A percentile compares a stretch with the other conserved stretches of the same genome.
Evolutionary conservation across 2,329 filamentous ascomycete genomes (phyloP).

Genomic region (Arachnopeziza araneosa): DNA sequence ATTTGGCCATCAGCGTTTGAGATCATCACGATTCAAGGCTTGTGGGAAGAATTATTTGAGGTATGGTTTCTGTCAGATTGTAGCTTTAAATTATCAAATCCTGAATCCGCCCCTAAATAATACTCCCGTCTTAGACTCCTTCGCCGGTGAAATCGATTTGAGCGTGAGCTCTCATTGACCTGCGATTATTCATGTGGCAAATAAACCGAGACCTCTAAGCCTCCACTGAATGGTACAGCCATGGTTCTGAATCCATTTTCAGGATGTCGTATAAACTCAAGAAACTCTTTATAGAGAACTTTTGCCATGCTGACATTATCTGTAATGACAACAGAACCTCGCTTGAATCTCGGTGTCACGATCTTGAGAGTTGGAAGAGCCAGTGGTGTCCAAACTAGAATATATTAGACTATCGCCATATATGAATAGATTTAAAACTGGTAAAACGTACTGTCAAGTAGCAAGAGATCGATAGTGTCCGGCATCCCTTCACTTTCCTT

Average conservation of each 20-base stretch:
- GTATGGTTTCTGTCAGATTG: too few relatives aligned
- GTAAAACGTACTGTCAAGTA: conserved; percentile 52
- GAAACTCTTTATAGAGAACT: not conserved
- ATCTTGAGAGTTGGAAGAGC: conserved; percentile 44
- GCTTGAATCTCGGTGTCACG: not conserved
- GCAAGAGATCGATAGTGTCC: conserved; percentile 43
- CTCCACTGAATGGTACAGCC: not conserved
- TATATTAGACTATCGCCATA: not conserved
- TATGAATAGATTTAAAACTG: not conserved
- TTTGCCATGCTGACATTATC: not conserved
- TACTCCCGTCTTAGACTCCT: too few relatives aligned
- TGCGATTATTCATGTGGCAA: not conserved
- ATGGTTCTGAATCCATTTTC: not conserved
- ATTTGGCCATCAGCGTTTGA: not conserved
- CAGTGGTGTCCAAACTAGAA: conserved; percentile 48
- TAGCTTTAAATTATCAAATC: too few relatives aligned
- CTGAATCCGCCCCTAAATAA: too few relatives aligned
- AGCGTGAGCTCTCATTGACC: too few relatives aligned
- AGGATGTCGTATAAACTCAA: not conserved
- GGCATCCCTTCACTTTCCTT: conserved; percentile 33
- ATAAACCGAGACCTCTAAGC: not conserved
- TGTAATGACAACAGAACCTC: not conserved
- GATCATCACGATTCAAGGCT: not conserved
- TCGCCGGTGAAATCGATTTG: too few relatives aligned
- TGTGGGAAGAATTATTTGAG: too few relatives aligned